Evolutionary conservation across 768 basidiomycete species (phyloP), one percentile per base, ranked within the genome.

Genomic region (Mycena epipterygia): DNA sequence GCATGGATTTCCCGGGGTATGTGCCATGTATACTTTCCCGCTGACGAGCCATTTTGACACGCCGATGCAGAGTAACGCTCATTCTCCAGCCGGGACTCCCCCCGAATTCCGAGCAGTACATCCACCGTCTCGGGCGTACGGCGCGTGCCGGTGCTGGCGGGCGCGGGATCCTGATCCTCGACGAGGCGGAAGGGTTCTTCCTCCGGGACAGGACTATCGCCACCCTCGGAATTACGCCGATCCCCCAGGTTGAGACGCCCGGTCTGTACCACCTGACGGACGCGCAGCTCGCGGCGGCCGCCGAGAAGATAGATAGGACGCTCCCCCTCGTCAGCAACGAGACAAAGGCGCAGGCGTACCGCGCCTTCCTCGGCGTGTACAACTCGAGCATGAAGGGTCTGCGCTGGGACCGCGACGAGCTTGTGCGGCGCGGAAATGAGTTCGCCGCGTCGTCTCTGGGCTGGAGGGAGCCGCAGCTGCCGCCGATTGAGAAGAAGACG

Each of bases 121-220:
- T 94, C 64, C 93, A 94, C 74, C 88, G 93, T 25, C 89, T 94
- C 9, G 93, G 93, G 17, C 88, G 93, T 53, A 94, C 93, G 21
- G 93, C 93, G 14, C 89, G 93, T 49, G 93, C 93, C 0, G 93
- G 93, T 7, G 82, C 88, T 52, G 82, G 86, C 7, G 92, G 93
- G 0, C 84, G 83, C 42, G 90, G 91, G 3, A 82, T 89, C 60
- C 73, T 92, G 49, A 79, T 92, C 44, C 84, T 92, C 57, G 83
- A 87, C 42, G 83, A 84, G 8, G 81, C 79, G 37, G 91, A 93
- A 72, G 64, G 78, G 25, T 80, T 78, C 53, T 91, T 92, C 82
- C 78, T 91, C 9, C 70, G 68, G 21, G 76, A 74, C 12, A 79
- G 79, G 8, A 84, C 80, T 2, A 84, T 89, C 73, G 70, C 73